Evolutionary conservation across 2,329 filamentous ascomycete genomes (phyloP).

Genomic region (Pleomassaria siparia): DNA sequence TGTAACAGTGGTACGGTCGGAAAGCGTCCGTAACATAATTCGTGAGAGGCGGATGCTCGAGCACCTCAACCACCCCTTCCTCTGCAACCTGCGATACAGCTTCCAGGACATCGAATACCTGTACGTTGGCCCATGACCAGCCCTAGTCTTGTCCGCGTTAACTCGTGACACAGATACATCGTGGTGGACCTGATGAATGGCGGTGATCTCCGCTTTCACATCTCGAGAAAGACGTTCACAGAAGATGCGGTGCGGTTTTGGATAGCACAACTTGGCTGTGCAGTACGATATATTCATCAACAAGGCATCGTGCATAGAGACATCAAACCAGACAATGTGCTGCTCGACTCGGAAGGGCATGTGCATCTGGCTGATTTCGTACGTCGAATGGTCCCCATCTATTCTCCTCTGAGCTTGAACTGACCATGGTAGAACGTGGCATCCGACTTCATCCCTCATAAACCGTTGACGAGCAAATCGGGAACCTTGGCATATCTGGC

Average conservation of each 20-base stretch:
- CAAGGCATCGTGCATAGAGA: constrained; percentile 47
- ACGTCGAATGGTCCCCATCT: constrained; percentile 47
- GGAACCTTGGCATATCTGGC: constrained; percentile 94
- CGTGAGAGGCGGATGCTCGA: constrained; percentile 97
- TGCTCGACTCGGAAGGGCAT: constrained; percentile 57
- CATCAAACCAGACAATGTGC: constrained; percentile 47
- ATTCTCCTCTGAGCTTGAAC: constrained; percentile 12
- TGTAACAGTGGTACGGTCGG: constrained; percentile 82
- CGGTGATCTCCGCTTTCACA: constrained; percentile 94
- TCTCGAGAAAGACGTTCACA: constrained; percentile 95
- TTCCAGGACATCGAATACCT: constrained; percentile 99
- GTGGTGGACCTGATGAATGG: constrained; percentile 98
- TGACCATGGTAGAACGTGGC: constrained; percentile 78
- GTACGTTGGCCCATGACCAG: constrained; percentile 55
- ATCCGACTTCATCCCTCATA: constrained; percentile 83
- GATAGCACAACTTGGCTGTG: constrained; percentile 93
- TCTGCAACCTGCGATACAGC: constrained; percentile 97
- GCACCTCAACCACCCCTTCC: constrained; percentile 95
- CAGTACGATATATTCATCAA: constrained; percentile 61
- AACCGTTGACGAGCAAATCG: constrained; percentile 88
- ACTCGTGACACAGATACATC: constrained; percentile 66
- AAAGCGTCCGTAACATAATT: constrained; percentile 98
- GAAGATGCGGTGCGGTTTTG: constrained; percentile 96
- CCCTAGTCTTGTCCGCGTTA: constrained; percentile 9
- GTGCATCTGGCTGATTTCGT: constrained; percentile 98